Percentiles rank a stretch among this genome's conserved stretches.
Conservation (phyloP, 2,329 filamentous ascomycete genomes). For the Clonostachys chloroleuca region DNA sequence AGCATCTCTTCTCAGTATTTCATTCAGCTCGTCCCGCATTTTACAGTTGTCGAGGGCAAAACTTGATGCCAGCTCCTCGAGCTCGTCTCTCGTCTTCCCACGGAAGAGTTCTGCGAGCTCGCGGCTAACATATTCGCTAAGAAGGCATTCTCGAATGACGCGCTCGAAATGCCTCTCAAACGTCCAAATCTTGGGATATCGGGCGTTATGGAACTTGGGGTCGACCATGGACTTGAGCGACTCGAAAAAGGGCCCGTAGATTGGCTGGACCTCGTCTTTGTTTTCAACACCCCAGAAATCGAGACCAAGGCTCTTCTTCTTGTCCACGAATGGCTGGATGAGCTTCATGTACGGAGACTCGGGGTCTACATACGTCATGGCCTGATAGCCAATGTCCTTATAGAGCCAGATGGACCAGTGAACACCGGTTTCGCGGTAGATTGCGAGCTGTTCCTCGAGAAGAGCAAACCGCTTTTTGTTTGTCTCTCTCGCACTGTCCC, state of each 20-base stretch:
- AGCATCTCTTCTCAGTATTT: constrained; percentile 39
- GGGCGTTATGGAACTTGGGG: too few relatives aligned
- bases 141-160: too few relatives aligned
- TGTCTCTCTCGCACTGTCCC: constrained; percentile 24
- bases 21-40: constrained; percentile 44
- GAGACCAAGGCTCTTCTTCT: constrained; percentile 47
- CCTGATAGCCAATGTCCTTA: constrained; percentile 53
- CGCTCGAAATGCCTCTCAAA: too few relatives aligned
- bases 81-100: constrained; percentile 40
- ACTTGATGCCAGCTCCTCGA: constrained; percentile 45
- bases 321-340: constrained; percentile 46
- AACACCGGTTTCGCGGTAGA: constrained; percentile 24
- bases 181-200: too few relatives aligned
- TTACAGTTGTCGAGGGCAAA: constrained; percentile 52
- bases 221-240: constrained; percentile 5
- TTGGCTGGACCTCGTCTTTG: constrained; percentile 19
- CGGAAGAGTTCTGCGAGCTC: constrained; percentile 53
- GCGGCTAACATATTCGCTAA: constrained; percentile 13
- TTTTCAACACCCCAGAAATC: constrained; percentile 46
- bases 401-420: constrained; percentile 59
- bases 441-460: constrained; percentile 31
- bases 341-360: constrained; percentile 43
- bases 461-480: constrained; percentile 35
- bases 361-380: constrained; percentile 45
- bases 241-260: constrained; percentile 30